phyloP scores from a whole-genome alignment of 2,329 filamentous ascomycete genomes.

The Chaetomium sp. region DNA sequence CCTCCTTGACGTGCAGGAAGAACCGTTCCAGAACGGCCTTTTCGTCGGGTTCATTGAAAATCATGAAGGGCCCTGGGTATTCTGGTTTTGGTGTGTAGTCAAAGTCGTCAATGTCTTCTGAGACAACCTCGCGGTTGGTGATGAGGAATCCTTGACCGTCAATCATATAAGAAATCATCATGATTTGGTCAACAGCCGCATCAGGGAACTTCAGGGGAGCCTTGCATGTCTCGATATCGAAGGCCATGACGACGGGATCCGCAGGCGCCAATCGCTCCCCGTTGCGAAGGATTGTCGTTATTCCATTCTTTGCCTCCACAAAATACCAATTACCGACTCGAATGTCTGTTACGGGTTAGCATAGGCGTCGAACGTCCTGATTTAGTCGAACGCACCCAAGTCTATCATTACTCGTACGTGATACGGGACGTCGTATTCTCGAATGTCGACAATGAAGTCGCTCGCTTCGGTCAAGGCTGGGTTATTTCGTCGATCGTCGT shows the following conservation, averaged over 20 bases:
- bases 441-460: constrained; percentile 96
- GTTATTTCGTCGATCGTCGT: constrained; percentile 73
- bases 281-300: constrained; percentile 75
- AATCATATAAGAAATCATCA: constrained; percentile 99
- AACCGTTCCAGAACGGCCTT: constrained; percentile 83
- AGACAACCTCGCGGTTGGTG: constrained; percentile 95
- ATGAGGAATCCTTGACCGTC: constrained; percentile 97
- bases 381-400: constrained; percentile 51
- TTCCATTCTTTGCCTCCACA: constrained; percentile 87
- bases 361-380: background rate
- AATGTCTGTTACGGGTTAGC: constrained; percentile 58
- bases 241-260: constrained; percentile 97
- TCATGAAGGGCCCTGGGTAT: constrained; percentile 91
- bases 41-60: constrained; percentile 97
- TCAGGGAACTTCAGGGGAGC: constrained; percentile 95
- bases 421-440: constrained; percentile 98
- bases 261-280: constrained; percentile 84
- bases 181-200: constrained; percentile 87
- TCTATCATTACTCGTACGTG: constrained; percentile 99
- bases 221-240: constrained; percentile 97
- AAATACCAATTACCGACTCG: constrained; percentile 96
- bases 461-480: constrained; percentile 76
- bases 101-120: constrained; percentile 94
- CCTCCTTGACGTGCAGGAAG: constrained; percentile 92
- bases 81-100: constrained; percentile 97